Base-by-base conservation (phyloP, 1,139 yeast species). In the Saccharomycopsis crataegensis region DNA sequence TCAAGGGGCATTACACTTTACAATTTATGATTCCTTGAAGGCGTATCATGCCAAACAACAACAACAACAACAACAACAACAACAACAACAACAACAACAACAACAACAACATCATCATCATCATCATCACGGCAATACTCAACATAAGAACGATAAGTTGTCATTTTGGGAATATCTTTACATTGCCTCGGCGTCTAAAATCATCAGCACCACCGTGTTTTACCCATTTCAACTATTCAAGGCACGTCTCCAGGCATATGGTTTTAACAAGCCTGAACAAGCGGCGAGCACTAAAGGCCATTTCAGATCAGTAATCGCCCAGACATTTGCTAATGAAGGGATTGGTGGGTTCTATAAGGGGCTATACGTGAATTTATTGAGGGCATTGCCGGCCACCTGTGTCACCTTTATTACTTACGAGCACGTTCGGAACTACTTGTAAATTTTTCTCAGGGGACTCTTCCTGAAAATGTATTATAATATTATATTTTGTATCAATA, bases 171-270 rank as follows among this genome's bases (percentile, higher is more conserved):
- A 87, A 61, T 86, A 80, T 63, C 70, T 86, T 16, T 68, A 74
- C 22, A 75, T 88, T 6, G 84, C 95, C 31, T 84, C 91, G 0
- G 52, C 73, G 0, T 79, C 96, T 32, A 93, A 91, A 63, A 73
- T 82, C 61, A 62, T 82, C 1, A 82, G 96, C 3, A 83, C 89
- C 56, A 61, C 82, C 4, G 63, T 80, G 0, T 77, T 88, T 68
- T 93, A 93, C 63, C 99, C 99, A 0, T 76, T 87, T 50, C 99
- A 93, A 65, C 84, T 91, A 40, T 69, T 93, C 1, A 76, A 90
- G 58, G 77, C 96, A 0, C 76, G 96, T 59, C 68, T 91, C 57
- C 99, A 91, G 65, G 77, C 78, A 57, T 72, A 75, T 55, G 70
- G 65, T 64, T 59, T 57, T 58, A 43, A 59, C 59, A 46, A 48